Base-by-base conservation (phyloP, 2,329 filamentous ascomycete genomes). In the Aspergillus brunneoviolaceus region DNA sequence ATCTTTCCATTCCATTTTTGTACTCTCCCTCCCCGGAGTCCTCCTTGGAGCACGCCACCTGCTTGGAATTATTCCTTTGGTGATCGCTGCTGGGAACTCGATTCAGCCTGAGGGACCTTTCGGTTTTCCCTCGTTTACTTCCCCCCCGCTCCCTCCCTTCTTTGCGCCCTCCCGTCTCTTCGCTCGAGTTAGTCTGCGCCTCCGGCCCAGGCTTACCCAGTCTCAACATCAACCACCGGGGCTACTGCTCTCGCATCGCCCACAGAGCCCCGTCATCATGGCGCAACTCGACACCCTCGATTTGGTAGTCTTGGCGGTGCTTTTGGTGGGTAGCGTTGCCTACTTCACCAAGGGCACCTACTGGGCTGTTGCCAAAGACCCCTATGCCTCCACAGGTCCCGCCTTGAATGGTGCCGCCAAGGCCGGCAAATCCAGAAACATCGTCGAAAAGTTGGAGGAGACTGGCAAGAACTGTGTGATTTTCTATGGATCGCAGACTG, bases 291-390 rank as follows among this genome's bases (percentile, higher is more conserved):
- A 99, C 76, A 96, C 92, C 27, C 82, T 99, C 81, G 95, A 99
- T 84, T 84, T 98, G 70, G 78, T 96, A 71, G 95, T 99, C 83
- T 90, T 99, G 67, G 86, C 87, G 63, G 86, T 86, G 60, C 89
- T 99, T 70, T 85, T 98, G 58, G 76, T 96, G 60, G 95, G 92
- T 67, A 97, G 92, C 51, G 76, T 93, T 62, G 95, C 94, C 73
- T 99, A 98, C 81, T 96, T 99, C 80, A 98, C 95, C 67, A 99
- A 99, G 77, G 95, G 95, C 72, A 95, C 89, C 66, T 88, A 95
- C 77, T 99, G 72, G 72, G 93, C 86, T 29, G 84, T 96, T 55
- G 84, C 85, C 66, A 95, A 95, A 74, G 92, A 97, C 75, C 91
- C 94, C 25, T 96, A 96, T 77, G 90, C 91, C 67, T 86, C 83